phyloP scores from a whole-genome alignment of 176 grass and related monocot genomes.

The Thinopyrum elongatum region DNA sequence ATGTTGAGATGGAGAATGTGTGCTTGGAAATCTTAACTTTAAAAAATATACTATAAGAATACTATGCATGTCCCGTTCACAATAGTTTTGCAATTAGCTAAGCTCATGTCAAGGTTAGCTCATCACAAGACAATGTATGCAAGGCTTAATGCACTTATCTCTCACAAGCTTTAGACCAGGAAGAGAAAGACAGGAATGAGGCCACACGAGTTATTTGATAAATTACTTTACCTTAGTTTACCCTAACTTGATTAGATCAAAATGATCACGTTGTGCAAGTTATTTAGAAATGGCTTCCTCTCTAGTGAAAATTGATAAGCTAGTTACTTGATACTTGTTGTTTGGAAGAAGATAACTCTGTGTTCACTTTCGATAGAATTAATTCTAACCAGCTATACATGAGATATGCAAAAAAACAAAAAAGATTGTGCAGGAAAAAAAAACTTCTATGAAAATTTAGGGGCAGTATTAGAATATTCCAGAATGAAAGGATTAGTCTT shows the following conservation, averaged over 20 bases:
- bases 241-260: background rate
- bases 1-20: constrained; percentile 1
- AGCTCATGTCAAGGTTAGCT: too few relatives aligned
- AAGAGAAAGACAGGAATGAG: too few relatives aligned
- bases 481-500: background rate
- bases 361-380: background rate
- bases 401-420: background rate
- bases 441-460: background rate
- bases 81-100: background rate
- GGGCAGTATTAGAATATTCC: background rate
- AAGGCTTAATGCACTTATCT: background rate
- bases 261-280: constrained; percentile 1
- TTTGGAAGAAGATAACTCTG: background rate
- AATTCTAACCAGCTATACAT: background rate
- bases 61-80: background rate
- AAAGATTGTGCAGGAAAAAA: background rate
- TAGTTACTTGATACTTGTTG: background rate
- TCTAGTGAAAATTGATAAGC: background rate
- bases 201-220: background rate
- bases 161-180: background rate
- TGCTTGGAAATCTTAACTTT: background rate
- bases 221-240: constrained; percentile 3
- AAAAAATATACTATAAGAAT: background rate
- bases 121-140: background rate
- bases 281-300: too few relatives aligned